Base-by-base conservation (phyloP, 345 rosid genomes). In the Citrus unshiu region DNA sequence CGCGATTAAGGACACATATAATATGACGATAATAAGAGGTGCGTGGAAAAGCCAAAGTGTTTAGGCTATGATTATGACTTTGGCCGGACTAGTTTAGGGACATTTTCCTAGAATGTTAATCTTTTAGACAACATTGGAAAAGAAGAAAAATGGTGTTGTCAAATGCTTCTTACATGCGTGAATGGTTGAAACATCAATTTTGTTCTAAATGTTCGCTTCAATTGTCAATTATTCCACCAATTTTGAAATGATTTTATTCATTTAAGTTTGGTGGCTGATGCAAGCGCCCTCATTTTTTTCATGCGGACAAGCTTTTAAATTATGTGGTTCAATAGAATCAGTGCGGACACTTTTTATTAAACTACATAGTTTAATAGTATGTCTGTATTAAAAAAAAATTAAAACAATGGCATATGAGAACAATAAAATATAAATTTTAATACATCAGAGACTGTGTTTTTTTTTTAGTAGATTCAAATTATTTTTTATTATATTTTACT, bases 61-160 rank as follows among this genome's bases (percentile, higher is more conserved):
- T 78, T 74, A 70, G 82, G 83, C 74, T 12, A 40, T 80, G 87
- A 80, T 76, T 76, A 80, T 2, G 74, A 80, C 84, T 12, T 78
- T 21, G 79, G 84, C 82, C 81, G 74, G 78, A 61, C 83, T 61
- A 40, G 27, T 65, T 73, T 30, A 7, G 68, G 3, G 12, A 62
- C 27, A 61, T 25, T 62, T 62, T 62, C 19, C 10, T 63, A 9
- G 5, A 37, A 22, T 74, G 37, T 4, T 78, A 14, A 59, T 35
- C 22, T 68, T 68, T 25, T 2, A 32, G 76, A 34, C 9, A 35
- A 21, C 61, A 32, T n/a, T 46, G 22, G 39, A 25, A 49, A 35
- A 9, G 4, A 2, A 54, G 19, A 35, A 35, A 9, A 27, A 1
- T 22, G 27, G 10, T 21, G 7, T 21, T 34, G 37, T 39, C 40